Evolutionary conservation across 495 filamentous ascomycete species (phyloP), one percentile per base, ranked within the genome.

Genomic region (Penicillium cinerascens): DNA sequence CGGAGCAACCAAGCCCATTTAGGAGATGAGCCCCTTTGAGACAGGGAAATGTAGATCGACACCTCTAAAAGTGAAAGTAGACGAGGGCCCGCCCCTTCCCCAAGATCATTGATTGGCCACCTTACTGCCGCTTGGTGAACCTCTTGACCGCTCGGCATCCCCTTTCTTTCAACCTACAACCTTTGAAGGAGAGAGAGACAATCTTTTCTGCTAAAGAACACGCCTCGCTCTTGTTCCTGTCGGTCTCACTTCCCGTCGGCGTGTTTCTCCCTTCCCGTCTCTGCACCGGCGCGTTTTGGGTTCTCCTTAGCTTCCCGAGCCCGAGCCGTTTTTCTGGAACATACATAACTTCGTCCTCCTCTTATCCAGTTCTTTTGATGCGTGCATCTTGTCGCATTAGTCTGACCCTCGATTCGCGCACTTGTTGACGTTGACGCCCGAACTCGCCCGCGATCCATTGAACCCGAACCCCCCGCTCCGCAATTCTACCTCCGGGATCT

Each of bases 61-160:
- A 37, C 25, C 35, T 13, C 2, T 8, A 13, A 33, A 10, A 21
- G 35, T 27, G 16, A 21, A 48, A 13, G 4, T 17, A 5, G 36
- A 40, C 36, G 17, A 10, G 16, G 15, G 3, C 27, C 35, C 6
- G 3, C 47, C 49, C 49, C 49, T 51, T 44, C 35, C 25, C 25
- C 13, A 3, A 13, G 9, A 13, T 13, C 29, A 10, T 36, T 65
- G 63, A 63, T 65, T 65, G 56, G 59, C 45, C 54, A 45, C 29
- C 25, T 23, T 64, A 58, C 52, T 61, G 58, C 61, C 55, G 33
- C 38, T 38, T 33, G 29, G 29, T 3, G 10, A 10, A 36, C 33
- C 33, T 20, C 36, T 44, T 61, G 57, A 58, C 60, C 57, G 63
- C 56, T 60, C 59, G 51, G 47, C 36, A 49, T 59, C 61, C 58